phyloP scores from a whole-genome alignment of 495 filamentous ascomycete species.

The Aspergillus carlsbadensis region DNA sequence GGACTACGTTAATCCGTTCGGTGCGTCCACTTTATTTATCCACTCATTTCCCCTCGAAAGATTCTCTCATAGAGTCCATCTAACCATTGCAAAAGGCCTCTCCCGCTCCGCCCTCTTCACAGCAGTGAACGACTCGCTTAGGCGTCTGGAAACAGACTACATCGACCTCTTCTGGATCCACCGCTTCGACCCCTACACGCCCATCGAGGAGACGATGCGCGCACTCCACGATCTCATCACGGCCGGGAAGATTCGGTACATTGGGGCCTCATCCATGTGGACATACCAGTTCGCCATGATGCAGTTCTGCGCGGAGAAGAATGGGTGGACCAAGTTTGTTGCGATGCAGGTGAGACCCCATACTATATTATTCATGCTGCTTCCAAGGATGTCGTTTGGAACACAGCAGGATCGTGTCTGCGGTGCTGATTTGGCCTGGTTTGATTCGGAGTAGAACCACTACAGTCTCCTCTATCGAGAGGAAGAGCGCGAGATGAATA shows the following conservation, averaged over 20 bases:
- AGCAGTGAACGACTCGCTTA: background rate
- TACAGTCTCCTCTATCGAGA: constrained; percentile 1
- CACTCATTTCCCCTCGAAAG: no score
- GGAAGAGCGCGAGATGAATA: constrained; percentile 2
- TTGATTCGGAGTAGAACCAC: background rate
- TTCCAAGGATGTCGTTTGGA: no score
- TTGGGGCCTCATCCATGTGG: background rate
- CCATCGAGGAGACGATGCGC: background rate
- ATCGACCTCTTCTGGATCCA: constrained; percentile 1
- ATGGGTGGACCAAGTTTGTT: constrained; percentile 5
- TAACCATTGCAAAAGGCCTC: background rate
- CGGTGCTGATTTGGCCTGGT: no score
- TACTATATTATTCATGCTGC: no score
- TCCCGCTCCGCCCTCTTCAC: background rate
- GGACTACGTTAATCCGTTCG: constrained; percentile 2
- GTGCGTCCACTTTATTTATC: background rate
- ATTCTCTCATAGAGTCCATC: no score
- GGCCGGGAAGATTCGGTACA: background rate
- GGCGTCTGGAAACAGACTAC: background rate
- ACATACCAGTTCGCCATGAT: constrained; percentile 2
- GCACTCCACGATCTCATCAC: background rate
- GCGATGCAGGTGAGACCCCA: background rate
- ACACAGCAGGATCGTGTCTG: no score
- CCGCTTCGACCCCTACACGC: background rate
- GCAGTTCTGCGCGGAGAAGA: background rate